Evolutionary conservation across 176 grass and related monocot species (phyloP), one percentile per base, ranked within the genome.

Genomic region (Oryza australiensis): DNA sequence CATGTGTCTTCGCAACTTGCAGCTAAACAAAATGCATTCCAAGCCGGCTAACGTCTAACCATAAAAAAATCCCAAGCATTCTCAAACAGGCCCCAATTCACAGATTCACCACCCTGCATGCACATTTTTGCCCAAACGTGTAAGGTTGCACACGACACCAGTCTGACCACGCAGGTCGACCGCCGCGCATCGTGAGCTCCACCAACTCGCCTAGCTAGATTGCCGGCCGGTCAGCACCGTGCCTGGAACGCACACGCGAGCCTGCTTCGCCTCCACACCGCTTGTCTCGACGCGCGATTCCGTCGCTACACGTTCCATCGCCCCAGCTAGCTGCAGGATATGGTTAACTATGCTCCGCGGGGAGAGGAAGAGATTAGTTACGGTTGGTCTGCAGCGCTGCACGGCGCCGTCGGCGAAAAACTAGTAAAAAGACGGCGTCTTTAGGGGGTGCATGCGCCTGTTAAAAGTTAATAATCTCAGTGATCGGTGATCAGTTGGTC

Each of bases 361-460:
- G 48, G 22, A 3, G 15, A 46, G 12, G 4, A 34, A 46, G 9
- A 7, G 48, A 79, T 85, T 64, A 40, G 68, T 40, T 85, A 79
- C 75, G 67, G 67, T 79, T 79, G 59, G 68, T 72, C n/a, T 29
- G 83, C 59, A 32, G 13, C 46, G 18, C n/a, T 24, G 30, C 51
- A 26, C 32, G 43, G 46, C 66, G 48, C 18, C 57, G 55, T 55
- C 77, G 64, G 22, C 5, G 64, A 26, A 68, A 33, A 79, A 34
- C 35, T 42, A 42, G 37, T 42, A 35, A 26, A 26, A 73, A 29
- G 7, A 73, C 1, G 70, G 49, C 26, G 42, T 48, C 43, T 46
- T 26, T 46, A 43, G 22, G n/a, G 4, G 38, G 4, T 72, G 40
- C 49, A 53, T 20, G 40, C 27, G 12, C 30, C 72, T 74, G 32